A percentile compares a stretch with the other conserved stretches of the same genome.
Evolutionary conservation across 1,284 basidiomycete species (phyloP).

Genomic region (Irpex sp.): DNA sequence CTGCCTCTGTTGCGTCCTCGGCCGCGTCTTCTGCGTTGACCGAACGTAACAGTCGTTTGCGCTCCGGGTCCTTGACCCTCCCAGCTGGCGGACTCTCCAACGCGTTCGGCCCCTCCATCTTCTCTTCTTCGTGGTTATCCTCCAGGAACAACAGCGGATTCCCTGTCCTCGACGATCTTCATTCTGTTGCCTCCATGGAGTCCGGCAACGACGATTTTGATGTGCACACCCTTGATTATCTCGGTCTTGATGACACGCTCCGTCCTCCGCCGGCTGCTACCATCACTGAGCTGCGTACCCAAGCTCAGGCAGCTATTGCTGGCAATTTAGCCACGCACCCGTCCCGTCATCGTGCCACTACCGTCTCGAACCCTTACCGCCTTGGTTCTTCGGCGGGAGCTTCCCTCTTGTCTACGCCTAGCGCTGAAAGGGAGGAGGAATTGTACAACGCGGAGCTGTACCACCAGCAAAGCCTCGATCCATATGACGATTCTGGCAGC

Average conservation of each 20-base stretch:
- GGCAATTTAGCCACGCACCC: constrained; percentile 73
- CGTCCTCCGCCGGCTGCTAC: constrained; percentile 74
- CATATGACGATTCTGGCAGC: constrained; percentile 52
- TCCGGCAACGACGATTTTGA: constrained; percentile 84
- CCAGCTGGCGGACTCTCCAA: constrained; percentile 71
- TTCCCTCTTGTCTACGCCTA: constrained; percentile 58
- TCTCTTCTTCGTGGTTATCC: constrained; percentile 84
- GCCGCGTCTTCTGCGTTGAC: constrained; percentile 54
- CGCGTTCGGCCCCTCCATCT: constrained; percentile 84
- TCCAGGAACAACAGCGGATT: constrained; percentile 58
- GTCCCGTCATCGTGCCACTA: constrained; percentile 81
- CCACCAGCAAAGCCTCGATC: constrained; percentile 34
- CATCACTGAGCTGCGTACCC: constrained; percentile 79
- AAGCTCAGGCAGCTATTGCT: constrained; percentile 85
- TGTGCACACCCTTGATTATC: constrained; percentile 91
- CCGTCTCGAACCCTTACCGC: constrained; percentile 83
- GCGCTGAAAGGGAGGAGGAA: constrained; percentile 66
- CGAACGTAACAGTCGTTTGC: constrained; percentile 75
- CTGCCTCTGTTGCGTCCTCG: constrained; percentile 62
- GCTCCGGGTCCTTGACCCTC: constrained; percentile 83
- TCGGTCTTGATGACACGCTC: constrained; percentile 80
- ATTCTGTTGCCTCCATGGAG: constrained; percentile 74
- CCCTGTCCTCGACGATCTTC: constrained; percentile 71
- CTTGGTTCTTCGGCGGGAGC: constrained; percentile 51
- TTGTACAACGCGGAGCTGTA: constrained; percentile 62